Evolutionary conservation across 306 rosid species (phyloP).

Genomic region (Cyclanthera cordifolia): DNA sequence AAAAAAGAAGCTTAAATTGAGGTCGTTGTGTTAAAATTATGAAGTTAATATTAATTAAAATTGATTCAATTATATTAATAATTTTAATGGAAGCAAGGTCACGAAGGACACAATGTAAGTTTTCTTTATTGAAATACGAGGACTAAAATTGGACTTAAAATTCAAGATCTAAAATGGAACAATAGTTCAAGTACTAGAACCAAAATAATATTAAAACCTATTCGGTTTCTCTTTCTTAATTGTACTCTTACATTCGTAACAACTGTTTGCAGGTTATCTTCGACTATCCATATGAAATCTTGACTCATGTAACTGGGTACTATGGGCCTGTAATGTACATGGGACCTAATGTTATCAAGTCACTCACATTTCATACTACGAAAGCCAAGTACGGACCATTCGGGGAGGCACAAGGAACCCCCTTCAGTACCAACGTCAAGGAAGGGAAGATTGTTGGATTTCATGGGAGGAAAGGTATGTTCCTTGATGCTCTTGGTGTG

Average conservation of each 20-base stretch:
- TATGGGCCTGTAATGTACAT: conserved; percentile 58
- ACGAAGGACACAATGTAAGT: too few relatives aligned
- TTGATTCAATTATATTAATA: too few relatives aligned
- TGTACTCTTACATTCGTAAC: background rate
- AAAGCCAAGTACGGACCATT: conserved; percentile 57
- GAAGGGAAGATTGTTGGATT: conserved; percentile 76
- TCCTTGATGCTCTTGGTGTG: conserved; percentile 76
- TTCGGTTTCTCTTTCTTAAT: background rate
- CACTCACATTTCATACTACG: conserved; percentile 67
- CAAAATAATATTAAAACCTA: too few relatives aligned
- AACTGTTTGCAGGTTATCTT: conserved; percentile 45
- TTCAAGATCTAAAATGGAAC: too few relatives aligned
- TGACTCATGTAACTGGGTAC: conserved; percentile 70
- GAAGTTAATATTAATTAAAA: too few relatives aligned
- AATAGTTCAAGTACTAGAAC: too few relatives aligned
- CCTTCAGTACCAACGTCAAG: conserved; percentile 46
- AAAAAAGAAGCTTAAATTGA: too few relatives aligned
- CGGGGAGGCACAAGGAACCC: conserved; percentile 71
- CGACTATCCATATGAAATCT: conserved; percentile 64
- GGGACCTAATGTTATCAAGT: conserved; percentile 63
- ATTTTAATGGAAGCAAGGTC: too few relatives aligned
- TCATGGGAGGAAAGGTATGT: conserved; percentile 77
- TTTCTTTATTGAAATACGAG: too few relatives aligned
- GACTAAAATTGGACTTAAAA: too few relatives aligned
- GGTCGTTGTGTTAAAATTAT: too few relatives aligned